A percentile compares a stretch with the other conserved stretches of the same genome.
Evolutionary conservation across 2,329 filamentous ascomycete genomes (phyloP).

Genomic region (Fusarium goolgardi): DNA sequence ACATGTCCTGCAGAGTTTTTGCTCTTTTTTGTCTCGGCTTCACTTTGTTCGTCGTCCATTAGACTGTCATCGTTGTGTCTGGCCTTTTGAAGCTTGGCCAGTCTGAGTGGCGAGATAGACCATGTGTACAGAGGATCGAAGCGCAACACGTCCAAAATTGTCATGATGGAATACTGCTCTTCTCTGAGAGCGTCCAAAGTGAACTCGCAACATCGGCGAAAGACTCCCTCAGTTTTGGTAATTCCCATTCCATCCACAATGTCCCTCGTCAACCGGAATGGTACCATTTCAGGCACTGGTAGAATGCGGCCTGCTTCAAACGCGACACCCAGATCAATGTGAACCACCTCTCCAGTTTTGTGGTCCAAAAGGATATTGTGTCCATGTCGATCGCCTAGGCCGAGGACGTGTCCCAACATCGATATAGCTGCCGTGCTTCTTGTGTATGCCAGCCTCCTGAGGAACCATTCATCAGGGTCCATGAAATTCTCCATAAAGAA

Average conservation of each 20-base stretch:
- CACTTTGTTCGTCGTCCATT: constrained; percentile 54
- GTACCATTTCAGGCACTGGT: constrained; percentile 93
- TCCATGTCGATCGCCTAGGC: constrained; percentile 92
- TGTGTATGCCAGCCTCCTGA: constrained; percentile 88
- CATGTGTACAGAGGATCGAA: constrained; percentile 98
- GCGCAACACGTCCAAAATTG: constrained; percentile 95
- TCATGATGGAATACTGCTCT: constrained; percentile 98
- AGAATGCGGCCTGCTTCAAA: constrained; percentile 98
- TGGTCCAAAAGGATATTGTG: constrained; percentile 96
- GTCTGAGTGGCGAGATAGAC: constrained; percentile 80
- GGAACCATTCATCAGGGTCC: constrained; percentile 97
- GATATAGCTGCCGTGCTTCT: constrained; percentile 94
- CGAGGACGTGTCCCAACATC: constrained; percentile 92
- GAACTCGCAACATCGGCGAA: constrained; percentile 97
- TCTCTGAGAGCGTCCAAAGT: constrained; percentile 94
- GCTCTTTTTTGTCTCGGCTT: constrained; percentile 56
- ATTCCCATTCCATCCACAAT: constrained; percentile 98
- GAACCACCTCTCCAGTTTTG: constrained; percentile 90
- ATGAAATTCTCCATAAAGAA: constrained; percentile 97
- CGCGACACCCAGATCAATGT: constrained; percentile 96
- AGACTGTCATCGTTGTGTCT: constrained; percentile 61
- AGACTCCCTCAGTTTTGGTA: constrained; percentile 94
- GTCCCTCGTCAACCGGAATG: constrained; percentile 93
- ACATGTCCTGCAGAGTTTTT: constrained; percentile 52
- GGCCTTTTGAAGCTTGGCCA: constrained; percentile 73